Evolutionary conservation across 2,329 filamentous ascomycete species (phyloP), one percentile per base, ranked within the genome.

Genomic region (Fusarium palustre): DNA sequence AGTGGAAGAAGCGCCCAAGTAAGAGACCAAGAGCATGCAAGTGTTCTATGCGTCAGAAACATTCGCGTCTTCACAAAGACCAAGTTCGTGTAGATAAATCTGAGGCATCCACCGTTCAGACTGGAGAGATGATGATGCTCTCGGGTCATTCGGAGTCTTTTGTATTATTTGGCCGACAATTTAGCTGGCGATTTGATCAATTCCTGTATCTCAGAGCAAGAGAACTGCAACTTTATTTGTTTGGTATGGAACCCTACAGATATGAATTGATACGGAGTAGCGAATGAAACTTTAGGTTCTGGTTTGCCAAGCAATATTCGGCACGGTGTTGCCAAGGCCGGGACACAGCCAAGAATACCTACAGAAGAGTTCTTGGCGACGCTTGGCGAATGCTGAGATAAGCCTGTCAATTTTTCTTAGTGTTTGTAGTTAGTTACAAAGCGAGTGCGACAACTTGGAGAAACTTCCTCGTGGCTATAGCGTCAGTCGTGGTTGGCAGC

Each of bases 341-440:
- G 5, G 11, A 36, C 33, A 22, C 12, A 20, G 45, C 39, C 55
- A 61, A 62, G 39, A 34, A 42, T 24, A 47, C n/a, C n/a, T n/a
- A n/a, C 6, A 25, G 8, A 18, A n/a, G 38, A 10, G 22, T 47
- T 46, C 28, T 62, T 62, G 33, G 41, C 24, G 39, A 42, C 31
- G 39, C 33, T 24, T 39, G 25, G 20, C 28, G 22, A 47, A n/a
- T 25, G 22, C 43, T 42, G 22, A 41, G 48, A 20, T 41, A 30
- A 52, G 33, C 33, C 20, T 41, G 34, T 9, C 34, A 41, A 30
- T 52, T 52, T 15, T 52, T 28, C 28, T 52, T 52, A 52, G 48
- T 52, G 34, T 31, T 30, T 46, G n/a, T 62, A 22, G 33, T 52
- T 62, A 22, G 33, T 52, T 25, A 36, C 28, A 15, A 55, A 62